A percentile compares a stretch with the other conserved stretches of the same genome.
These are phyloP conservation scores for Penicillium paneum DNA, from an alignment of 2,329 filamentous ascomycete genomes.

Conservation along the genomic window DNA sequence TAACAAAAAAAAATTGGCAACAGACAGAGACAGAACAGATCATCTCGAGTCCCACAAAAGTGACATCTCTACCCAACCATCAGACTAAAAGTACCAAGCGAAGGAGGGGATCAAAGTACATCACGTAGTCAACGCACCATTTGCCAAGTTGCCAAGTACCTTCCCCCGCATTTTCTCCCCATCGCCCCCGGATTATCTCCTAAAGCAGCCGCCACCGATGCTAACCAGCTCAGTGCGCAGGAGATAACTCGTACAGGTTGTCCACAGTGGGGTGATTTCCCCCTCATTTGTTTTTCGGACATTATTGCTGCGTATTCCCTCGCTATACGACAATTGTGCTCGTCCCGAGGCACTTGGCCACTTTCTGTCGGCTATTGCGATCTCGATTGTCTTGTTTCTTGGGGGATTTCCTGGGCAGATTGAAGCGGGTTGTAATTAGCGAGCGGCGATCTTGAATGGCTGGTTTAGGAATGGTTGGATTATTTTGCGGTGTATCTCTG, in stretches of 20 bases:
- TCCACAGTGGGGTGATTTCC: neutral
- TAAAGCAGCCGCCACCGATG: neutral
- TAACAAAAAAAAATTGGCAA: neutral
- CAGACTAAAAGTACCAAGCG: neutral
- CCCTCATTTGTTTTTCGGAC: slow-evolving; percentile 7
- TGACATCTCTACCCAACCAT: neutral
- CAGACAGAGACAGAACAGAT: neutral
- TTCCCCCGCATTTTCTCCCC: slow-evolving; percentile 5
- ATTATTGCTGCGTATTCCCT: neutral
- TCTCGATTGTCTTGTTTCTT: neutral
- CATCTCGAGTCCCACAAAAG: neutral
- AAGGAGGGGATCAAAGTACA: neutral
- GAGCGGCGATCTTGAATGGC: neutral
- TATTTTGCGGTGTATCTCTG: neutral
- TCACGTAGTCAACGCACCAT: neutral
- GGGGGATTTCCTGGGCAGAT: neutral
- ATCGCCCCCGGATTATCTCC: slow-evolving; percentile 5
- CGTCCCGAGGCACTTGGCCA: slow-evolving; percentile 11
- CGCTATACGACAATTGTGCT: neutral
- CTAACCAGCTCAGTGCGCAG: neutral
- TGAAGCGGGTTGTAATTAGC: slow-evolving; percentile 1
- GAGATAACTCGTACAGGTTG: neutral
- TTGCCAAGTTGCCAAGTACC: slow-evolving; percentile 7
- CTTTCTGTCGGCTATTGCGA: slow-evolving; percentile 13
- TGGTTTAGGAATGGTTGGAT: neutral